Evolutionary conservation across 306 rosid genomes (phyloP).

Genomic region (cucumber (Cucumis sativus)): Cucumber_9930_V3 NC_026660.2:30675501-30676000

Average conservation of each 20-base stretch:
- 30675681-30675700: constrained; percentile 28
- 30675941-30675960: not conserved
- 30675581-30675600: constrained; percentile 28
- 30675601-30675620: constrained; percentile 32
- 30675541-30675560: constrained; percentile 32
- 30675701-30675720: constrained; percentile 26
- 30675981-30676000: not conserved
- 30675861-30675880: not conserved
- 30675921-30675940: not conserved
- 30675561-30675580: constrained; percentile 33
- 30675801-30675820: not conserved
- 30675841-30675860: not conserved
- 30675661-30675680: constrained; percentile 57
- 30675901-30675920: not conserved
- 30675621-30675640: constrained; percentile 72
- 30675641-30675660: constrained; percentile 92
- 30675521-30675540: constrained; percentile 38
- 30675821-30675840: not conserved
- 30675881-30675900: not conserved
- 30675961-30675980: not conserved
- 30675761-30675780: constrained; percentile 46
- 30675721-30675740: constrained; percentile 50
- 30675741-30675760: constrained; percentile 58
- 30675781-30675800: constrained; percentile 80
- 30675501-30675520: constrained; percentile 71